These are phyloP conservation scores for Solanum pinnatisectum DNA, from an alignment of 257 asterid species.

Conservation along the genomic window DNA sequence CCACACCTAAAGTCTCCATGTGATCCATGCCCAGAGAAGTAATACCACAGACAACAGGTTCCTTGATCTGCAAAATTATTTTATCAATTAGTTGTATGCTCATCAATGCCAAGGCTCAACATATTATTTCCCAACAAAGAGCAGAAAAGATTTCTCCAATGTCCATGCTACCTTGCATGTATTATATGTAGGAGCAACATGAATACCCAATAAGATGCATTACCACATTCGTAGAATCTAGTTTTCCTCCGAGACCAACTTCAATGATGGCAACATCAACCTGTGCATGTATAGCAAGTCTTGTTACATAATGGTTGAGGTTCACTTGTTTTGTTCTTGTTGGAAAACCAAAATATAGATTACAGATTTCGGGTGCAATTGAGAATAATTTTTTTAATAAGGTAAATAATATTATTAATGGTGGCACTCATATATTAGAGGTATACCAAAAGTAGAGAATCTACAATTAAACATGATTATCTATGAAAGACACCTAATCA, in stretches of 20 bases:
- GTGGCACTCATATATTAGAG: not conserved
- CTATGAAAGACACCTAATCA: not conserved
- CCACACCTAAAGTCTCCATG: slow-evolving; percentile 76
- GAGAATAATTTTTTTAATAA: not conserved
- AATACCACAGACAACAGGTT: slow-evolving; percentile 87
- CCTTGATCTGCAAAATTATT: slow-evolving; percentile 49
- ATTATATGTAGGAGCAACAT: not conserved
- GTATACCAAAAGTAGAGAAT: not conserved
- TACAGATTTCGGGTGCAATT: not conserved
- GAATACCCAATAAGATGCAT: slow-evolving; percentile 2
- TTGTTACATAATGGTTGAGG: not conserved
- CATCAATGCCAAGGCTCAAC: not conserved
- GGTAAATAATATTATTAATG: not conserved
- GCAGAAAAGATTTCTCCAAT: not conserved
- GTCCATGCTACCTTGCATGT: not conserved
- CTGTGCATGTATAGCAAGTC: slow-evolving; percentile 28
- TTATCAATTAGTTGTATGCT: not conserved
- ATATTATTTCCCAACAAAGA: not conserved
- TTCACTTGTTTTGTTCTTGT: not conserved
- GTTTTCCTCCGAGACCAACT: slow-evolving; percentile 93
- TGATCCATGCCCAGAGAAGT: slow-evolving; percentile 94
- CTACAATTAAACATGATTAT: not conserved
- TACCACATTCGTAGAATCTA: slow-evolving; percentile 95
- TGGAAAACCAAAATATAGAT: not conserved
- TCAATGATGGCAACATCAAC: slow-evolving; percentile 90